These are phyloP conservation scores for Asterella californica DNA, from an alignment of 225 moss, liverwort and hornwort species.

Conservation along the genomic window DNA sequence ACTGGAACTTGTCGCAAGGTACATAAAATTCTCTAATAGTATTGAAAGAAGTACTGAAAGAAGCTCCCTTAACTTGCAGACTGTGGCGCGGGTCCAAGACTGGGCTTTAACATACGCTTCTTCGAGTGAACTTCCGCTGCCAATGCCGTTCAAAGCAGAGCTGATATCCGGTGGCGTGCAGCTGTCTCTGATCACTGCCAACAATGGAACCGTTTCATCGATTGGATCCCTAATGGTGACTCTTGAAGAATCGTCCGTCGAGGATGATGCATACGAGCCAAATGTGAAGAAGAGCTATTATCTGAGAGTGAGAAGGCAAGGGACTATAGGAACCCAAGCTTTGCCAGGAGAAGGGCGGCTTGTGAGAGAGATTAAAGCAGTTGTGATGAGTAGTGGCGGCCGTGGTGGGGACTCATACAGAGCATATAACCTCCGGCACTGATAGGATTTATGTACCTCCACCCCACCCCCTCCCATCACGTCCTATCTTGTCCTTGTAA, in stretches of 20 bases:
- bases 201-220: slow-evolving; percentile 57
- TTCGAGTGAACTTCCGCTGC: slow-evolving; percentile 87
- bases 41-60: too few species aligned
- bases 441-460: not conserved
- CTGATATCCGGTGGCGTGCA: slow-evolving; percentile 65
- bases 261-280: slow-evolving; percentile 32
- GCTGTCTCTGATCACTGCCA: slow-evolving; percentile 67
- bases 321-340: slow-evolving; percentile 59
- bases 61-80: slow-evolving; percentile 36
- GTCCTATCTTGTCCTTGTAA: not conserved
- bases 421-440: slow-evolving; percentile 57
- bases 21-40: not conserved
- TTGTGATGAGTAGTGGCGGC: slow-evolving; percentile 7
- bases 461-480: not conserved
- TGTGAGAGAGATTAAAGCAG: slow-evolving; percentile 63
- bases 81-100: slow-evolving; percentile 57
- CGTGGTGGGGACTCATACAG: slow-evolving; percentile 58
- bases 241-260: slow-evolving; percentile 45
- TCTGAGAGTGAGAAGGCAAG: slow-evolving; percentile 63
- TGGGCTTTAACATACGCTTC: slow-evolving; percentile 97
- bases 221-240: slow-evolving; percentile 70
- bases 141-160: slow-evolving; percentile 89
- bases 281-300: slow-evolving; percentile 25
- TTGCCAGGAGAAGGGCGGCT: slow-evolving; percentile 88
- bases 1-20: too few species aligned